These are phyloP conservation scores for Salvia rosmarinus DNA, from an alignment of 257 asterid species.

Conservation along the genomic window DNA sequence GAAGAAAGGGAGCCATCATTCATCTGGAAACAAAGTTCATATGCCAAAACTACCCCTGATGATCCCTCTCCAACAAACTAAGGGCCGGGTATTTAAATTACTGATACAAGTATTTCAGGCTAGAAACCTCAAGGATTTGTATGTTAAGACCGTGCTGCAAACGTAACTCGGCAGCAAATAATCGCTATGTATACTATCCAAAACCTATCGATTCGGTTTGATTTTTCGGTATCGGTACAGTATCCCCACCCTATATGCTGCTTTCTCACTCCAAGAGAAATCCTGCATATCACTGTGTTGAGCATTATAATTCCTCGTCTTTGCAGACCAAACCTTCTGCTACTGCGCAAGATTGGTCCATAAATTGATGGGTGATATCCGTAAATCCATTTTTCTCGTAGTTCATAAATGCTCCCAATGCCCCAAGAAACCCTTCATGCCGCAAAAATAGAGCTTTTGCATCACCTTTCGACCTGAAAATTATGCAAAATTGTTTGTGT, in stretches of 20 bases:
- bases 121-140: not conserved
- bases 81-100: not conserved
- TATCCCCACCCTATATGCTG: not conserved
- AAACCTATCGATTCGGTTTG: too few relatives aligned
- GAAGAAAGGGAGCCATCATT: slow-evolving; percentile 3
- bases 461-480: slow-evolving; percentile 85
- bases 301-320: slow-evolving; percentile 24
- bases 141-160: slow-evolving; percentile 12
- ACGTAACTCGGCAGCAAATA: slow-evolving; percentile 25
- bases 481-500: not conserved
- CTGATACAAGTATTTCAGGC: not conserved
- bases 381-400: slow-evolving; percentile 48
- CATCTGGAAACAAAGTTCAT: not conserved
- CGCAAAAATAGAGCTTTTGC: slow-evolving; percentile 85
- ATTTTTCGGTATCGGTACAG: too few relatives aligned
- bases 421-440: slow-evolving; percentile 91
- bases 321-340: slow-evolving; percentile 35
- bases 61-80: slow-evolving; percentile 13
- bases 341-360: slow-evolving; percentile 33
- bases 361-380: slow-evolving; percentile 39
- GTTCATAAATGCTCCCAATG: slow-evolving; percentile 75
- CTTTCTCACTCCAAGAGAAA: not conserved
- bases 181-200: slow-evolving; percentile 22
- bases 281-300: slow-evolving; percentile 29
- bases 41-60: not conserved